These are phyloP conservation scores for Rickenella mellea DNA, from an alignment of 768 basidiomycete species.

Conservation along the genomic window DNA sequence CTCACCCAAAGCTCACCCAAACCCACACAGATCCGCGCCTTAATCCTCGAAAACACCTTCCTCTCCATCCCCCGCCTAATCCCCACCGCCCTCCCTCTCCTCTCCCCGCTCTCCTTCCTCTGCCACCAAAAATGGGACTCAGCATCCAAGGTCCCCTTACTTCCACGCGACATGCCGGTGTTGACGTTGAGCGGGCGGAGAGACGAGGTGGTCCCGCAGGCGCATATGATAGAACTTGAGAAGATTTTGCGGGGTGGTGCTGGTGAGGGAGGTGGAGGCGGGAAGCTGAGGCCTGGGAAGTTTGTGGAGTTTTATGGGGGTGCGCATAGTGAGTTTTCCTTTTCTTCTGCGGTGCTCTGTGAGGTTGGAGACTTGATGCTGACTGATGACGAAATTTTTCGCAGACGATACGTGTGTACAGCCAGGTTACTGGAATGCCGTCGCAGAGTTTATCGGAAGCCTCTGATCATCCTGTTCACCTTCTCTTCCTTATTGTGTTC, in stretches of 20 bases:
- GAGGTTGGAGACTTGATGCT: constrained; percentile 1
- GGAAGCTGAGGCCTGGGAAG: constrained; percentile 25
- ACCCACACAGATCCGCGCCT: constrained; percentile 50
- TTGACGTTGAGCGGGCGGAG: constrained; percentile 68
- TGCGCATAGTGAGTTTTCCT: constrained; percentile 37
- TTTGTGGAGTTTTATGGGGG: constrained; percentile 48
- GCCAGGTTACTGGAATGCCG: constrained; percentile 43
- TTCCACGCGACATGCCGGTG: constrained; percentile 60
- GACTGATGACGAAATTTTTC: background rate
- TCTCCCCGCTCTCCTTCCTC: constrained; percentile 67
- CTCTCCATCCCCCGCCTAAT: constrained; percentile 74
- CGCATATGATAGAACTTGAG: constrained; percentile 59
- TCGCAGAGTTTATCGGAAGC: constrained; percentile 36
- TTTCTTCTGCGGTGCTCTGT: background rate
- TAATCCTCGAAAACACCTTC: constrained; percentile 93
- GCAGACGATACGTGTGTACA: constrained; percentile 49
- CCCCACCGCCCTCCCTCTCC: constrained; percentile 67
- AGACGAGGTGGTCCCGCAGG: constrained; percentile 45
- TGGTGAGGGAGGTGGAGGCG: background rate
- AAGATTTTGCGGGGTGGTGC: constrained; percentile 33
- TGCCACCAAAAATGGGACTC: constrained; percentile 89
- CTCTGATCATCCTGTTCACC: background rate
- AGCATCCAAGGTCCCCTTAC: constrained; percentile 47
- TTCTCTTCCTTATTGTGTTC: background rate
- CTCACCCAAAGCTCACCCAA: background rate